Base-by-base conservation (phyloP, 306 rosid genomes). In the Medicago arabica region DNA sequence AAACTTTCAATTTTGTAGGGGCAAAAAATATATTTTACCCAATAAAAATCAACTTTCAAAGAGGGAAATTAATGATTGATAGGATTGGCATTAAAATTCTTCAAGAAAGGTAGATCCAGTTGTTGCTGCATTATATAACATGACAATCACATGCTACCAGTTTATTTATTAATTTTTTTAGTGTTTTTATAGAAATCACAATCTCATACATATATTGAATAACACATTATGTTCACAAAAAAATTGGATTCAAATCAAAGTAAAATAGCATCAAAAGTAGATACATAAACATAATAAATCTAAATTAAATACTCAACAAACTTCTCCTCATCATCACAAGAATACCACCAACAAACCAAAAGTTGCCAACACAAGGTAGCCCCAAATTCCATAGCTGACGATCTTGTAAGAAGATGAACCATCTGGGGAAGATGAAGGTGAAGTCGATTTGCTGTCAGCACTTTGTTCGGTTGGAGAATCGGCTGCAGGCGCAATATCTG, bases 401-500 rank as follows among this genome's bases (percentile, higher is more conserved):
- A 84, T 51, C 86, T 85, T 90, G 83, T 72, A 38, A 74, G 97
- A 84, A 71, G 88, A 86, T 21, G 98, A 89, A 50, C 62, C 79
- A 16, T 67, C 74, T n/a, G 74, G 88, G 13, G 88, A 72, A 38
- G 91, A 79, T 25, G 82, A 72, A 25, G 96, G 87, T 38, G 97
- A 91, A 1, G 96, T 81, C 2, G 91, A 44, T 12, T 71, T 84
- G 75, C 74, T 80, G 2, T 83, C 87, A 10, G 72, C 79, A 63
- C 77, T 16, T 17, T 47, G 65, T 15, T 68, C 80, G 21, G 71
- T 47, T 10, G 96, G 97, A 78, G 89, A 47, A 82, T 95, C 99
- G 7, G 97, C 97, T 23, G 84, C 92, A 0, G 99, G 97, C 1
- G 93, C 86, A 51, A 77, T 25, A 0, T 80, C 87, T 0, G 97